Base-by-base conservation (phyloP, 352 stramenopile species). In the Thalassiosira mediterranea region DNA sequence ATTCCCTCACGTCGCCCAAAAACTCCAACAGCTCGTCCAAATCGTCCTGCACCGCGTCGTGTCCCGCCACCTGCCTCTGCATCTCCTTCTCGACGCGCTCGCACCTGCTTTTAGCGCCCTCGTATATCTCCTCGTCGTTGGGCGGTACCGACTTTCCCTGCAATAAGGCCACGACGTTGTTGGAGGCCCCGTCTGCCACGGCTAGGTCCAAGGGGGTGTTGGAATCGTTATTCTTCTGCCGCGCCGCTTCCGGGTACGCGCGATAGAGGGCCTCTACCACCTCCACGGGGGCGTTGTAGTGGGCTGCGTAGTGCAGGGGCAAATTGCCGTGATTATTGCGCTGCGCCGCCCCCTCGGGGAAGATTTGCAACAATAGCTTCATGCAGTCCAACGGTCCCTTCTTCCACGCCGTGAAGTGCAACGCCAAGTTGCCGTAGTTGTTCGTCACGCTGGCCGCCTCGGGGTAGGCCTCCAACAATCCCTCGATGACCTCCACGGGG, bases 341-440 rank as follows among this genome's bases (percentile, higher is more conserved):
- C 73, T 87, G 75, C 0, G 86, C 81, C 1, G 86, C 86, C 4
- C 86, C 86, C 65, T 92, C 83, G 8, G 86, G 86, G 40, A 81
- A 90, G 28, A 90, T 54, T 65, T 88, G 83, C 13, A 92, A 48
- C 3, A 92, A 34, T 1, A 92, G 64, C 37, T 83, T 77, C 74
- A 89, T 83, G 21, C 82, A 81, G 56, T 92, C 86, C 3, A 92
- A 56, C 5, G 86, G 86, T 64, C 83, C 86, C 61, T 92, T 90
- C 61, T 90, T 90, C 86, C 83, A 90, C 0, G 86, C 86, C 10
- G 86, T 89, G 66, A 90, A 90, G 60, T 92, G 86, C 17, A 92
- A 42, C 13, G 86, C 79, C 8, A 92, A 63, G 48, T 92, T 92
- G 17, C 86, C 86, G 51, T 90, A 90, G 58, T 90, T 90, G 76